Base-by-base conservation (phyloP, 140 eudicot species). In the Cichorium intybus region DNA sequence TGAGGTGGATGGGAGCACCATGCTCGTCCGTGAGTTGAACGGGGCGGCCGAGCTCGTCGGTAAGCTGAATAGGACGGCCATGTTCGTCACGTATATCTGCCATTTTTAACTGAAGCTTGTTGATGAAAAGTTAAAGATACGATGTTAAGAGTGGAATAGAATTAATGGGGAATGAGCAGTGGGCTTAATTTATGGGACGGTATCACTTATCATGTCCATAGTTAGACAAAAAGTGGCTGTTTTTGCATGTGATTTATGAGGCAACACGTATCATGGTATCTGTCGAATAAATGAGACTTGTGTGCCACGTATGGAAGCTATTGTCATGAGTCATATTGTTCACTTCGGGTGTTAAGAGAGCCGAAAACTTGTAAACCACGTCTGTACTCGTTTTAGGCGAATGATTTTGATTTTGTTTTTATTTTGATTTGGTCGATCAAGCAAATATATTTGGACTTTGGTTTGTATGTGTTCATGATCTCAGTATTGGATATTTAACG, bases 11-110 rank as follows among this genome's bases (percentile, higher is more conserved):
- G 29, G 92, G 97, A 39, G 69, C 75, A 57, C 97, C 97, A 43
- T 56, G 76, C 68, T 89, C 97, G 60, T 85, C 97, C 15, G 88
- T 89, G 27, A 89, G 84, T 62, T 80, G 86, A 51, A 89, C 85
- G 0, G 95, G 96, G 21, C 64, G 76, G 6, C 96, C 96, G 3
- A 20, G 41, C 59, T 80, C 78, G 71, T 82, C 95, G 7, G 95
- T 75, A 54, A 83, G 83, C 66, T 83, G 87, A 67, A 82, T 72
- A 5, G 95, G 95, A 24, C 75, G 80, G 23, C 87, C 95, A 1
- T 60, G 77, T 34, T 86, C 87, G 56, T 88, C 96, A 24, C 90
- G 83, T 51, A 88, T 39, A 66, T 85, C 85, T 10, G 90, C 84
- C 94, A 82, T 85, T 56, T 24, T 64, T 15, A 10, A 10, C 3